Evolutionary conservation across 805 yeast species (phyloP).

Genomic region (Starmerella sp.): DNA sequence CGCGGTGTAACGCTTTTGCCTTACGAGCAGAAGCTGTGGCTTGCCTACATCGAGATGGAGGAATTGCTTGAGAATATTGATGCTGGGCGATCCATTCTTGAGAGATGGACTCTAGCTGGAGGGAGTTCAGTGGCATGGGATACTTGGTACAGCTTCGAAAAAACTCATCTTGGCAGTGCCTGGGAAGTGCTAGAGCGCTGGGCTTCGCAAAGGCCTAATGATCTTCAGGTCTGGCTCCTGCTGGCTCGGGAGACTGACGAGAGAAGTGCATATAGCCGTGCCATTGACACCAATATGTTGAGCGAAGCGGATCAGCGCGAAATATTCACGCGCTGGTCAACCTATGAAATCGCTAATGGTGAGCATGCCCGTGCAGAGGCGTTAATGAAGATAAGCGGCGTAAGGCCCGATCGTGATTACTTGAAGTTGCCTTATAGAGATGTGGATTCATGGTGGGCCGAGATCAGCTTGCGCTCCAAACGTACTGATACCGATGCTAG

Average conservation of each 20-base stretch:
- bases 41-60: constrained; percentile 66
- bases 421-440: neutral
- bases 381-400: neutral
- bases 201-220: neutral
- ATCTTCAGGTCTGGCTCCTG: neutral
- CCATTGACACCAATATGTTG: neutral
- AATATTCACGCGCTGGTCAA: neutral
- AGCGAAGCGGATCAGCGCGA: neutral
- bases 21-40: constrained; percentile 77
- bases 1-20: constrained; percentile 69
- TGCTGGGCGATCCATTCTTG: constrained; percentile 55
- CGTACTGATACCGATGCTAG: constrained; percentile 24
- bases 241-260: neutral
- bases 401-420: neutral
- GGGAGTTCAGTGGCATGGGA: neutral
- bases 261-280: neutral
- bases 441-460: constrained; percentile 77
- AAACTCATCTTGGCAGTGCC: neutral
- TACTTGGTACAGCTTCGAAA: constrained; percentile 8
- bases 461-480: constrained; percentile 30
- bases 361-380: neutral
- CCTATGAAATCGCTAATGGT: neutral
- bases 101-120: constrained; percentile 53
- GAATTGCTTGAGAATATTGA: constrained; percentile 57
- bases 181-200: neutral